phyloP scores from a whole-genome alignment of 1,139 yeast species.

The Wickerhamomyces sp. region DNA sequence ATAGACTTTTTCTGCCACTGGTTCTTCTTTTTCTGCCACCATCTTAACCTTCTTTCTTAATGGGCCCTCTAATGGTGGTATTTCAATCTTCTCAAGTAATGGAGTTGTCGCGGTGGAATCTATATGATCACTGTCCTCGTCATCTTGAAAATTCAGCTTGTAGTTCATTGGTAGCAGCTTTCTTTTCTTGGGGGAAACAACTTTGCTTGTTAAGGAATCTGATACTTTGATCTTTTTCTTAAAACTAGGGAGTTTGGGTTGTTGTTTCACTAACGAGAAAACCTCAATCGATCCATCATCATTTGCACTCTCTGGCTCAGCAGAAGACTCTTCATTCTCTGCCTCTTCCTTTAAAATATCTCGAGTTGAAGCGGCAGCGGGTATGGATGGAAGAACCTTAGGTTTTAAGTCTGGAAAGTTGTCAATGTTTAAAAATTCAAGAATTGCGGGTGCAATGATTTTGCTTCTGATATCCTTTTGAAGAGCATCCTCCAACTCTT shows the following conservation, averaged over 20 bases:
- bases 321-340: slow-evolving; percentile 20
- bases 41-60: slow-evolving; percentile 4
- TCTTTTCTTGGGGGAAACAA: slow-evolving; percentile 10
- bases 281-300: slow-evolving; percentile 11
- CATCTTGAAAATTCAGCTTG: slow-evolving; percentile 56
- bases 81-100: slow-evolving; percentile 17
- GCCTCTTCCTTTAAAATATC: slow-evolving; percentile 28
- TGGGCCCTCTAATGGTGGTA: slow-evolving; percentile 27
- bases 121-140: slow-evolving; percentile 35
- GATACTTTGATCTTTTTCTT: slow-evolving; percentile 32
- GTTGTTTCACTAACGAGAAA: slow-evolving; percentile 10
- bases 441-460: slow-evolving; percentile 64
- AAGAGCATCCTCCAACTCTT: slow-evolving; percentile 60
- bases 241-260: slow-evolving; percentile 43
- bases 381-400: slow-evolving; percentile 25
- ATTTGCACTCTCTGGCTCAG: slow-evolving; percentile 7
- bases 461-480: slow-evolving; percentile 73
- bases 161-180: slow-evolving; percentile 62
- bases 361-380: slow-evolving; percentile 26
- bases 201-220: slow-evolving; percentile 10
- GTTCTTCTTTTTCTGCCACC: background rate
- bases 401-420: slow-evolving; percentile 51
- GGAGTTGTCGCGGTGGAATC: slow-evolving; percentile 40
- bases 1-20: background rate
- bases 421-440: slow-evolving; percentile 56